A percentile compares a stretch with the other conserved stretches of the same genome.
Conservation (phyloP, 179 eudicot species). For the Beta lomatogona region DNA sequence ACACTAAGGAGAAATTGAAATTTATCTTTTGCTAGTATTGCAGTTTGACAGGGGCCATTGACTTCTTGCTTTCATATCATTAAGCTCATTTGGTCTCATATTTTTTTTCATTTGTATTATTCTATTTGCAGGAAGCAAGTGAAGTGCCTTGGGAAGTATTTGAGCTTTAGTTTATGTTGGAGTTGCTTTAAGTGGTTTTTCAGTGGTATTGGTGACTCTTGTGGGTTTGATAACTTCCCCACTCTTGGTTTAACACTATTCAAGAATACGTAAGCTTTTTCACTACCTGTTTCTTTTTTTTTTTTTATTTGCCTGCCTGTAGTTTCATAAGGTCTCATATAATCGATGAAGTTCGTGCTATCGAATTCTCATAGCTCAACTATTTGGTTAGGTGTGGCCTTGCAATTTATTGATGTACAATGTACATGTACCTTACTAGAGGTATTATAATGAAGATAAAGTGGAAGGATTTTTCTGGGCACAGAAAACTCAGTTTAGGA, state of each 20-base stretch:
- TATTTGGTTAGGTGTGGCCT: background rate
- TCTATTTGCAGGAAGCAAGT: conserved; percentile 83
- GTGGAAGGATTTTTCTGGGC: background rate
- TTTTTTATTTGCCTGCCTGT: too few relatives aligned
- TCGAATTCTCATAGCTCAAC: background rate
- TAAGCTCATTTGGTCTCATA: background rate
- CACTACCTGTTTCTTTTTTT: too few relatives aligned
- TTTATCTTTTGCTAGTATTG: background rate
- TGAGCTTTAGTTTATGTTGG: conserved; percentile 87
- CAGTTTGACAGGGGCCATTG: background rate
- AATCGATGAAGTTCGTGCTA: background rate
- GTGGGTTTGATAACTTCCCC: conserved; percentile 97
- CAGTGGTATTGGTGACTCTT: conserved; percentile 92
- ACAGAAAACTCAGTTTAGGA: background rate
- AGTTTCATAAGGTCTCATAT: background rate
- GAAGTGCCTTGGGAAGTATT: conserved; percentile 81
- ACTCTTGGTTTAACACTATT: conserved; percentile 78
- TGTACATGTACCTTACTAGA: background rate
- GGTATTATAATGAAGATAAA: background rate
- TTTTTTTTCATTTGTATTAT: background rate
- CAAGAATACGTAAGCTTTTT: conserved; percentile 76
- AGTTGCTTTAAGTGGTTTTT: conserved; percentile 99
- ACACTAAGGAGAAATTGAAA: background rate
- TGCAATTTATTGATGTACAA: background rate
- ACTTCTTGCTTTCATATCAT: background rate